Evolutionary conservation across 495 filamentous ascomycete genomes (phyloP).

Genomic region (Letharia columbiana): DNA sequence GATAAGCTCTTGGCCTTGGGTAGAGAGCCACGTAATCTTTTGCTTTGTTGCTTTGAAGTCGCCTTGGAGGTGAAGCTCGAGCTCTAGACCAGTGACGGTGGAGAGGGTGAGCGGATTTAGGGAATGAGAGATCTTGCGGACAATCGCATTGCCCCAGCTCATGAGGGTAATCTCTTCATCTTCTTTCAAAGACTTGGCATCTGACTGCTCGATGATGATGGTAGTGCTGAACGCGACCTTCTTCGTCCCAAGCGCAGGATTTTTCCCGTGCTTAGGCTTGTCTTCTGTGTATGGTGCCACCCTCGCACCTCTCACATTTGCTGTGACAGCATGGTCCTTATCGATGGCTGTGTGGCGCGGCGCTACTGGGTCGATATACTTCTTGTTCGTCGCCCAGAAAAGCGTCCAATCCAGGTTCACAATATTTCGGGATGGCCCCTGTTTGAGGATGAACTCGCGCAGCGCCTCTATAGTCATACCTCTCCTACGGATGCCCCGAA

Average conservation of each 20-base stretch:
- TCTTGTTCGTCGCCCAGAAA: constrained; percentile 95
- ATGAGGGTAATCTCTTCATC: constrained; percentile 92
- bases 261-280: constrained; percentile 80
- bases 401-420: constrained; percentile 83
- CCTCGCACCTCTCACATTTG: constrained; percentile 60
- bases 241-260: constrained; percentile 73
- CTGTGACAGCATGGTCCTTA: constrained; percentile 57
- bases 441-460: constrained; percentile 85
- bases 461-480: constrained; percentile 87
- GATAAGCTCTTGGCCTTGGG: constrained; percentile 63
- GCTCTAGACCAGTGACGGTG: constrained; percentile 55
- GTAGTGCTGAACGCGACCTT: constrained; percentile 65
- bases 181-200: constrained; percentile 69
- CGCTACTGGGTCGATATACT: constrained; percentile 83
- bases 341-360: constrained; percentile 75
- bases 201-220: constrained; percentile 75
- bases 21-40: constrained; percentile 86
- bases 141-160: constrained; percentile 90
- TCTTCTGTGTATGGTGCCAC: constrained; percentile 57
- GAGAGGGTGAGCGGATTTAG: constrained; percentile 36
- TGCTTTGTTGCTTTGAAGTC: constrained; percentile 92
- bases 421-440: constrained; percentile 82
- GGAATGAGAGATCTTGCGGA: constrained; percentile 61
- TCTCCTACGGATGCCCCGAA: constrained; percentile 78
- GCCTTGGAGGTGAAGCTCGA: constrained; percentile 76